Conservation (phyloP, 1,284 basidiomycete genomes). For the Ustilago hordei region DNA sequence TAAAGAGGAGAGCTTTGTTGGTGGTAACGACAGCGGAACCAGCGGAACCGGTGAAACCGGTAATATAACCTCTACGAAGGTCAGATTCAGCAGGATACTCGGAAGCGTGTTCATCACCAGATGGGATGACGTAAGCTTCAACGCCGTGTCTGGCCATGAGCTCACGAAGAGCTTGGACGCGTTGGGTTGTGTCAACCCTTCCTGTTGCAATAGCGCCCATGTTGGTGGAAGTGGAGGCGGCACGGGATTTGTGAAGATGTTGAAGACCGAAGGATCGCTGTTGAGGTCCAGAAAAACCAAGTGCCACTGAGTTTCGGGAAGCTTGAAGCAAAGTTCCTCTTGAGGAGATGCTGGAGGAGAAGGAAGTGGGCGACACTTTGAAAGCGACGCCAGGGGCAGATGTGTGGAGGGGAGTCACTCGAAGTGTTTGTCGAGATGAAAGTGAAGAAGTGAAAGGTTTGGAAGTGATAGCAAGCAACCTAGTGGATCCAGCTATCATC, state of each 20-base stretch:
- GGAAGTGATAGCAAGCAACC: slow-evolving; percentile 8
- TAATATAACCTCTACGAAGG: slow-evolving; percentile 85
- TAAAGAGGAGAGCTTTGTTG: slow-evolving; percentile 76
- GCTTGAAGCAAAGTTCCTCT: slow-evolving; percentile 25
- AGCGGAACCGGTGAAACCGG: slow-evolving; percentile 92
- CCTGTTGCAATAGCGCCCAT: slow-evolving; percentile 67
- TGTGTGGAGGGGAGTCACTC: slow-evolving; percentile 19
- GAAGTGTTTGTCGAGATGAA: neutral
- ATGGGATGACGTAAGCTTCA: slow-evolving; percentile 69
- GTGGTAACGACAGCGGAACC: slow-evolving; percentile 82
- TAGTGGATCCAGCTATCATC: slow-evolving; percentile 25
- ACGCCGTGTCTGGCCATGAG: slow-evolving; percentile 56
- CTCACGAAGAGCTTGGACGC: slow-evolving; percentile 56
- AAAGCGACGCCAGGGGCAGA: slow-evolving; percentile 5
- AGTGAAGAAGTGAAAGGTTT: neutral
- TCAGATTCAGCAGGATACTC: slow-evolving; percentile 79
- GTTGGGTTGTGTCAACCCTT: slow-evolving; percentile 59
- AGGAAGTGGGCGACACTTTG: slow-evolving; percentile 19
- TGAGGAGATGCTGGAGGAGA: slow-evolving; percentile 14
- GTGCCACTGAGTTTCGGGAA: slow-evolving; percentile 13
- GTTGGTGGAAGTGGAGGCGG: slow-evolving; percentile 14
- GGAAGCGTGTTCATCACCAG: slow-evolving; percentile 79
- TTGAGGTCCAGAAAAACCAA: slow-evolving; percentile 33
- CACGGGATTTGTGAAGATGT: slow-evolving; percentile 20
- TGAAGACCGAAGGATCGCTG: slow-evolving; percentile 33